Conservation (phyloP, 352 stramenopile genomes). For the Pilasporangium apinafurcum region DNA sequence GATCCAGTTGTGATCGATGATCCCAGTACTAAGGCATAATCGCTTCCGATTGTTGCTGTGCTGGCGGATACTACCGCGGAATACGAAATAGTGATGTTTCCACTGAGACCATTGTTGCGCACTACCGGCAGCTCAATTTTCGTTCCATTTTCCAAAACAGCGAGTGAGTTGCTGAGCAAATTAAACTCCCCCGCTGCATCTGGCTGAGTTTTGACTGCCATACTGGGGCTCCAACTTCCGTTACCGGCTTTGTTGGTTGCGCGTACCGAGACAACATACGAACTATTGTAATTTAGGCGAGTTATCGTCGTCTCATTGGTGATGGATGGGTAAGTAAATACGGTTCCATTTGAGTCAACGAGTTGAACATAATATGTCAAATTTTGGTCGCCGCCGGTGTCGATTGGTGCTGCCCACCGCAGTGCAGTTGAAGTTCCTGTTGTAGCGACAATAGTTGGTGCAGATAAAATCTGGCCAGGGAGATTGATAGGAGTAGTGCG, state of each 20-base stretch:
- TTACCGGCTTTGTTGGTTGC: constrained; percentile 22
- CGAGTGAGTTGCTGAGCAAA: constrained; percentile 12
- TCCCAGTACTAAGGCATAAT: constrained; percentile 20
- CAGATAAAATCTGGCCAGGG: constrained; percentile 19
- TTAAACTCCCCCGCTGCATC: constrained; percentile 50
- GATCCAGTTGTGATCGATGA: constrained; percentile 9
- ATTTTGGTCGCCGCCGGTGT: constrained; percentile 30
- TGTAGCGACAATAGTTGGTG: constrained; percentile 14
- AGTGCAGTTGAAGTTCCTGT: constrained; percentile 34
- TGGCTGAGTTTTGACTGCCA: constrained; percentile 22
- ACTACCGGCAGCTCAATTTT: constrained; percentile 18
- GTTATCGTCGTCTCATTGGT: constrained; percentile 6
- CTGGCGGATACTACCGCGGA: neutral
- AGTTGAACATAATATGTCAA: constrained; percentile 26
- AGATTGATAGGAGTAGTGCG: constrained; percentile 20
- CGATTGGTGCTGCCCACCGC: constrained; percentile 21
- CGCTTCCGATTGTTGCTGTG: constrained; percentile 19
- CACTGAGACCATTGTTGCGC: constrained; percentile 40
- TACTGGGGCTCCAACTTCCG: constrained; percentile 23
- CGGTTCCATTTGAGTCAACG: neutral
- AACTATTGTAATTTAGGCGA: constrained; percentile 21
- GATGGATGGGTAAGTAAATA: neutral
- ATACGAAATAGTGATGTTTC: constrained; percentile 27
- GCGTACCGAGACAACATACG: constrained; percentile 28
- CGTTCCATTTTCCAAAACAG: constrained; percentile 34